phyloP scores from a whole-genome alignment of 2,329 filamentous ascomycete genomes.

The Hymenoscyphus linearis region DNA sequence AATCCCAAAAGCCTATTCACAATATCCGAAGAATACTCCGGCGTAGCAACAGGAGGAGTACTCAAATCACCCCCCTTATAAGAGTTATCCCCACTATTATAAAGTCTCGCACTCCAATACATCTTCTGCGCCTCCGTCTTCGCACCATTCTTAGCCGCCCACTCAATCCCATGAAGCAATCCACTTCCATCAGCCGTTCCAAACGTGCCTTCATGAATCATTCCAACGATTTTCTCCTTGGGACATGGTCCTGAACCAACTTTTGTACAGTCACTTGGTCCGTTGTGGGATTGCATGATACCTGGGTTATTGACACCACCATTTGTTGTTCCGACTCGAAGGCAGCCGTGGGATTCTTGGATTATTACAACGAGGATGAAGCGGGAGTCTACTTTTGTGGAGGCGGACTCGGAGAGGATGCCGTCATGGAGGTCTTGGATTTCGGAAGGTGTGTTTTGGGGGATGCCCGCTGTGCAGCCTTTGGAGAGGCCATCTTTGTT shows the following conservation, averaged over 20 bases:
- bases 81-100: constrained; percentile 8
- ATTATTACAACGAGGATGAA: constrained; percentile 31
- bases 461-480: neutral
- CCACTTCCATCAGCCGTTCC: constrained; percentile 5
- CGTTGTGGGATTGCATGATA: constrained; percentile 23
- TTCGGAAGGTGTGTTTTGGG: constrained; percentile 7
- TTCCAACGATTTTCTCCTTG: constrained; percentile 2
- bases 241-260: constrained; percentile 3
- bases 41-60: constrained; percentile 1
- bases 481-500: constrained; percentile 1
- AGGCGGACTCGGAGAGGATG: constrained; percentile 1
- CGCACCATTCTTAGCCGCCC: neutral
- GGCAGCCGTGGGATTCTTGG: constrained; percentile 31
- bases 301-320: constrained; percentile 12
- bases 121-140: neutral
- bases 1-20: constrained; percentile 6
- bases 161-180: neutral
- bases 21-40: constrained; percentile 4
- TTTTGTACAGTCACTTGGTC: neutral
- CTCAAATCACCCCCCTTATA: constrained; percentile 1
- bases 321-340: constrained; percentile 10
- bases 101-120: constrained; percentile 3
- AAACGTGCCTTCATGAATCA: constrained; percentile 4
- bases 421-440: constrained; percentile 1
- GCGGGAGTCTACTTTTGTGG: constrained; percentile 23